Base-by-base conservation (phyloP, 192 early-diverging fungal genomes). In the Thoreauomyces humboldtii region DNA sequence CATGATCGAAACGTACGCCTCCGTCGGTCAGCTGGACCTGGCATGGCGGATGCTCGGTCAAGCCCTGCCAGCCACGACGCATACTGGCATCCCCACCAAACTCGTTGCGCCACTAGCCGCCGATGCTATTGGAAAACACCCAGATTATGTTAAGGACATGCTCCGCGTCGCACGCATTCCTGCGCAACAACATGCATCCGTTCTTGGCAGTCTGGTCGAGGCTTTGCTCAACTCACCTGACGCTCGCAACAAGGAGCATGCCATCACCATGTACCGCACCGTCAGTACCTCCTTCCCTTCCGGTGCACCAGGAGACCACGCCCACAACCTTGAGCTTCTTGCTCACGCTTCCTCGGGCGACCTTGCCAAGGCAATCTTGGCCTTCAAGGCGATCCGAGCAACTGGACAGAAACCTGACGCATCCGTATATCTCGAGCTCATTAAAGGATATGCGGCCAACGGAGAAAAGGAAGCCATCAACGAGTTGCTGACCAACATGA, bases 21-120 rank as follows among this genome's bases (percentile, higher is more conserved):
- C 25, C 7, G 58, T 27, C 43, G 63, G 56, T 7, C 50, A 71
- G 25, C 4, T 45, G 2, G 37, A 65, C n/a, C 63, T 61, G 9
- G 69, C 62, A 31, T 71, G 69, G 69, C 51, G 69, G 24, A 28
- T 58, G 27, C 22, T 71, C 32, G 47, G 12, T 9, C 25, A 65
- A 21, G 42, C 45, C 34, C 7, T 59, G 25, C 44, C 32, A 11
- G 38, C 0, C 25, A 4, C 43, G 21, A 12, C 15, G 24, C 7
- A n/a, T 11, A 7, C 25, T 11, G 9, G 7, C 9, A 31, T 15
- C 6, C 61, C 35, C 29, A 35, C 27, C 4, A 19, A 31, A 21
- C n/a, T 24, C 9, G 38, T 65, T 1, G 34, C 44, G 1, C 45
- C 65, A 4, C 44, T 67, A 21, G 65, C 56, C 31, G 22, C 14